Percentiles rank a stretch among this genome's conserved stretches.
Conservation (phyloP, 1,284 basidiomycete species). For the Cryptococcus sp. region DNA sequence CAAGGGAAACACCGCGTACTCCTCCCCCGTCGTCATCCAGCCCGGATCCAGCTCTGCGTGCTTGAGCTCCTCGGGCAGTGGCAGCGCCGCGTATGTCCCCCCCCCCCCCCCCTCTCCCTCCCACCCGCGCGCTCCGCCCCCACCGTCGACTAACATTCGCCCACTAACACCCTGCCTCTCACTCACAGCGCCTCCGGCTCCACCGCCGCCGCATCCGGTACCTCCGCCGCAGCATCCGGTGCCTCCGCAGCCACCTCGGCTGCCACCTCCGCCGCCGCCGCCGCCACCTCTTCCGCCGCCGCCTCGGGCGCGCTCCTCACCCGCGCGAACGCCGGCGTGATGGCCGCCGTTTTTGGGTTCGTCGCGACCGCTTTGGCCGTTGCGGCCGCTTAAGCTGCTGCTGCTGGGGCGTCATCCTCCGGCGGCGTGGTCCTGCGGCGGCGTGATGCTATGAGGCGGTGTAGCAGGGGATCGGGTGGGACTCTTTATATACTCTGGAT, state of each 20-base stretch:
- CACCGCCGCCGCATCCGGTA: neutral
- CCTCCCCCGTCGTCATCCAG: constrained; percentile 57
- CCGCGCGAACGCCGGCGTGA: constrained; percentile 9
- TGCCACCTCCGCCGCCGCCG: constrained; percentile 5
- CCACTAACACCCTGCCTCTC: neutral
- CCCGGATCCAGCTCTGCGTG: constrained; percentile 49
- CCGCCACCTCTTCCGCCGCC: constrained; percentile 2
- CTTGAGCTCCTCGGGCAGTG: constrained; percentile 13
- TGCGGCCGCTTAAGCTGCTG: neutral
- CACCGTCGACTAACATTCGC: too few relatives aligned
- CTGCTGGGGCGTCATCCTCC: too few relatives aligned
- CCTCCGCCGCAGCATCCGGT: neutral
- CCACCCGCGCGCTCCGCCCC: too few relatives aligned
- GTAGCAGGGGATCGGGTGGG: too few relatives aligned
- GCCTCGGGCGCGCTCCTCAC: constrained; percentile 9
- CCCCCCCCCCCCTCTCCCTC: neutral
- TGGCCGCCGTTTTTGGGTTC: constrained; percentile 15
- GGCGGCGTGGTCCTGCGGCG: too few relatives aligned
- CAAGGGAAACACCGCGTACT: constrained; percentile 59
- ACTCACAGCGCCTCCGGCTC: too few relatives aligned
- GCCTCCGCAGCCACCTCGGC: neutral
- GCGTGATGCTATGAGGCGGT: too few relatives aligned
- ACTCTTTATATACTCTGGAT: too few relatives aligned
- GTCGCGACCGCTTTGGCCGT: constrained; percentile 12
- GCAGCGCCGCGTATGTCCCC: neutral